Percentiles rank a stretch among this genome's conserved stretches.
phyloP scores from a whole-genome alignment of 1,284 basidiomycete genomes.

The Pseudomicrostroma phylloplanum region DNA sequence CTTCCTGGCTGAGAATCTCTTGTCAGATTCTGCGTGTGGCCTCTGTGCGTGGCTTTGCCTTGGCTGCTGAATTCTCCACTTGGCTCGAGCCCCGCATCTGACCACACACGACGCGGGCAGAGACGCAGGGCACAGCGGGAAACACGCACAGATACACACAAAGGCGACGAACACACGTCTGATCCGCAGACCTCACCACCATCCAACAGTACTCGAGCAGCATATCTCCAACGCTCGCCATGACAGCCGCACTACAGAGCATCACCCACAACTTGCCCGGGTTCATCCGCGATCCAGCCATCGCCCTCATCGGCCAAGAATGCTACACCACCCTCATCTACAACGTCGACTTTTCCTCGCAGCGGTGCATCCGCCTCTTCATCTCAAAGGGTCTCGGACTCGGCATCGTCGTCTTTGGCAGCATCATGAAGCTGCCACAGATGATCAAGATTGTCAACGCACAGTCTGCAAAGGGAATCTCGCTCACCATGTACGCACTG shows the following conservation, averaged over 20 bases:
- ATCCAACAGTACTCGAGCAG: not conserved
- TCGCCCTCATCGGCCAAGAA: conserved; percentile 53
- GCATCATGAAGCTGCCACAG: conserved; percentile 93
- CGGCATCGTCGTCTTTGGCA: conserved; percentile 85
- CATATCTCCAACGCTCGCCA: not conserved
- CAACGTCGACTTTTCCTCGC: conserved; percentile 75
- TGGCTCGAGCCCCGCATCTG: too few species aligned
- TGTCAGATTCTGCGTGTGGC: too few species aligned
- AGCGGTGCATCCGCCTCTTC: conserved; percentile 79
- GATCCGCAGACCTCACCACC: too few species aligned
- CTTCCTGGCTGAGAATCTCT: too few species aligned
- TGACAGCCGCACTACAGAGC: not conserved
- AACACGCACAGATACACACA: too few species aligned
- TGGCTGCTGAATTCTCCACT: too few species aligned
- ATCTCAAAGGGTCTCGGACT: conserved; percentile 87
- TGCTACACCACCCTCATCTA: conserved; percentile 87
- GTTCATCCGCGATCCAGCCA: conserved; percentile 2
- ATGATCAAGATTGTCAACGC: conserved; percentile 58
- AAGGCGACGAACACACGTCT: too few species aligned
- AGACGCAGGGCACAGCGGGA: too few species aligned
- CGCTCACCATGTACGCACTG: conserved; percentile 53
- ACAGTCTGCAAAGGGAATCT: conserved; percentile 74
- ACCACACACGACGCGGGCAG: too few species aligned
- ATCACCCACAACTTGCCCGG: not conserved
- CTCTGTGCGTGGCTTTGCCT: too few species aligned